phyloP scores from a whole-genome alignment of 2,329 filamentous ascomycete genomes.

The Fusarium proliferatum region DNA sequence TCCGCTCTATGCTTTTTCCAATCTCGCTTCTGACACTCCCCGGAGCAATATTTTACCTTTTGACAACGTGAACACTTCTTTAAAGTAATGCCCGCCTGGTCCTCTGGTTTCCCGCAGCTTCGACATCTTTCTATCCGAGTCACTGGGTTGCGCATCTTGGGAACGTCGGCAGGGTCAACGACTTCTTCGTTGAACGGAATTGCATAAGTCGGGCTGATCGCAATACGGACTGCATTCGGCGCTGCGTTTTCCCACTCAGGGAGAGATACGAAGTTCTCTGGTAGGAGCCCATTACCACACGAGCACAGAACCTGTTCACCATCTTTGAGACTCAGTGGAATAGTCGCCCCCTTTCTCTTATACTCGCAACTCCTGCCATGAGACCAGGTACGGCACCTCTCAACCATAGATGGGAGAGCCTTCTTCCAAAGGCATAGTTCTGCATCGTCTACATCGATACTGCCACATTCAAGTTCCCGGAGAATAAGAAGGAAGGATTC shows the following conservation, averaged over 20 bases:
- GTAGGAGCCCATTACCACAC: conserved; percentile 58
- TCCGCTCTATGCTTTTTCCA: conserved; percentile 64
- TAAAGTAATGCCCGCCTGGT: conserved; percentile 47
- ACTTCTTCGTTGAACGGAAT: conserved; percentile 57
- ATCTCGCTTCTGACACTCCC: conserved; percentile 63
- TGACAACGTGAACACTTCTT: conserved; percentile 60
- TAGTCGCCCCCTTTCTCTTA: conserved; percentile 45
- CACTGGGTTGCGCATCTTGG: conserved; percentile 3
- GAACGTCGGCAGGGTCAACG: conserved; percentile 44
- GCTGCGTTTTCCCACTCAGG: conserved; percentile 57
- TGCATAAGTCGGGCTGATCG: conserved; percentile 66
- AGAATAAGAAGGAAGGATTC: conserved; percentile 54
- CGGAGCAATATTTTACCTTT: conserved; percentile 61
- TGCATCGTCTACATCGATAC: conserved; percentile 60
- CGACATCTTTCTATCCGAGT: conserved; percentile 47
- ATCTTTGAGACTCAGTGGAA: conserved; percentile 54
- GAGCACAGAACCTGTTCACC: conserved; percentile 56
- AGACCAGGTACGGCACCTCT: conserved; percentile 61
- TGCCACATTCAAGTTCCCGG: conserved; percentile 51
- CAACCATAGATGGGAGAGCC: conserved; percentile 56
- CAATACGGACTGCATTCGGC: conserved; percentile 62
- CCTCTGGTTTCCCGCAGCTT: conserved; percentile 51
- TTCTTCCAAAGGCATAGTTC: conserved; percentile 67
- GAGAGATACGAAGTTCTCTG: conserved; percentile 52
- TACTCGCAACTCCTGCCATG: conserved; percentile 59